Evolutionary conservation across 495 filamentous ascomycete species (phyloP).

Genomic region (Penicillium herquei): DNA sequence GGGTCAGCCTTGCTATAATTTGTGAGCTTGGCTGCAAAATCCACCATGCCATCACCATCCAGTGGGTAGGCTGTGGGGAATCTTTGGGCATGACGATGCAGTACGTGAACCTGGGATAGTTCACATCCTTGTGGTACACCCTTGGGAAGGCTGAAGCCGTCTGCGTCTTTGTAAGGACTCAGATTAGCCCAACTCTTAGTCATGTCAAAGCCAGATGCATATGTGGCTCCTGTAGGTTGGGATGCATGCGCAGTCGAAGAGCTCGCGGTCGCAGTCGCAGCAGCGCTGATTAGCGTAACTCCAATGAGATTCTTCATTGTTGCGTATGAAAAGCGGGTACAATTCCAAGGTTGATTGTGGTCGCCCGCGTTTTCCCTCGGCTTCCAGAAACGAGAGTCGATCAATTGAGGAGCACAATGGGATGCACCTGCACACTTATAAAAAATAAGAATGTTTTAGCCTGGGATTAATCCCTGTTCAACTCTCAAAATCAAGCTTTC

Average conservation of each 20-base stretch:
- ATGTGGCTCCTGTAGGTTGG: conserved; percentile 27
- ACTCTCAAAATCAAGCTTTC: not conserved
- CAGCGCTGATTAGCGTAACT: not conserved
- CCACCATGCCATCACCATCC: conserved; percentile 47
- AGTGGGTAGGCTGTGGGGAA: conserved; percentile 41
- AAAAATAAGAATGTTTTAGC: not conserved
- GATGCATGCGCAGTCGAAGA: not conserved
- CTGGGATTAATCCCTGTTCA: not conserved
- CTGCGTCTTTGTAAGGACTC: conserved; percentile 43
- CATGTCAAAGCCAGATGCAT: conserved; percentile 37
- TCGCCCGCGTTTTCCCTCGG: no score
- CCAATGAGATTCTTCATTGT: not conserved
- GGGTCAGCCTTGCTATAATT: conserved; percentile 1
- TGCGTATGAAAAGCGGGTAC: not conserved
- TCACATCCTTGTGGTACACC: conserved; percentile 53
- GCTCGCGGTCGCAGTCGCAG: not conserved
- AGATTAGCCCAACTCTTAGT: conserved; percentile 46
- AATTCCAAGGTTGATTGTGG: no score
- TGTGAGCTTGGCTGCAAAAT: conserved; percentile 44
- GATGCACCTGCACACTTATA: not conserved
- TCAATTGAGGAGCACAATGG: not conserved
- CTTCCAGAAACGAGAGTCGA: not conserved
- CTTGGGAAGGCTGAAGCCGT: conserved; percentile 39
- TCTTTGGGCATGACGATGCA: conserved; percentile 55
- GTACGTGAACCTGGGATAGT: conserved; percentile 48